These are phyloP conservation scores for Starmerella riodocensis DNA, from an alignment of 805 yeast species.

Conservation along the genomic window DNA sequence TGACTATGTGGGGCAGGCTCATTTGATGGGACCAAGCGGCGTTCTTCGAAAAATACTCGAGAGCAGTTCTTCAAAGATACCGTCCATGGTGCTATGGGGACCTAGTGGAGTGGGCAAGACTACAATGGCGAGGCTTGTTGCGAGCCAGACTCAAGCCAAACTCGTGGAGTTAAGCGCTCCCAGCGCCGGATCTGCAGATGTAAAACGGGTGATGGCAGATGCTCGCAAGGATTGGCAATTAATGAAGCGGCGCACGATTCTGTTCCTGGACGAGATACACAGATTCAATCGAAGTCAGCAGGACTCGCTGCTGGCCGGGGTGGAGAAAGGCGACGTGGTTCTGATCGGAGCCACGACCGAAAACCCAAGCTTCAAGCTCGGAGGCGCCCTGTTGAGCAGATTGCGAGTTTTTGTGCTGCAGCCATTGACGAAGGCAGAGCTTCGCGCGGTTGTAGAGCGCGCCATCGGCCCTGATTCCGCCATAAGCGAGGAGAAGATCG, in stretches of 20 bases:
- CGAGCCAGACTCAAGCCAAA: constrained; percentile 38
- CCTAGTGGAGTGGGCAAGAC: constrained; percentile 94
- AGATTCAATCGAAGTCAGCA: constrained; percentile 78
- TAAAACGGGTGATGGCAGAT: constrained; percentile 47
- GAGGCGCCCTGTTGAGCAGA: constrained; percentile 71
- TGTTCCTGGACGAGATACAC: constrained; percentile 89
- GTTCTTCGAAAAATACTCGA: constrained; percentile 51
- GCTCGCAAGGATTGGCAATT: constrained; percentile 35
- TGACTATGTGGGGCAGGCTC: constrained; percentile 76
- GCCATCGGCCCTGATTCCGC: constrained; percentile 46
- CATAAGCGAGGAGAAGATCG: constrained; percentile 43
- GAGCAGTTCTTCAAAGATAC: constrained; percentile 31
- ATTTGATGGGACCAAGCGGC: constrained; percentile 54
- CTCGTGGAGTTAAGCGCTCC: constrained; percentile 83
- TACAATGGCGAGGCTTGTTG: constrained; percentile 63
- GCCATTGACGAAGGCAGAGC: constrained; percentile 38
- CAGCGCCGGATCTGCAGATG: constrained; percentile 49
- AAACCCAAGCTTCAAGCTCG: constrained; percentile 72
- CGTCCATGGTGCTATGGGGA: constrained; percentile 86
- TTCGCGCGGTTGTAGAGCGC: constrained; percentile 39
- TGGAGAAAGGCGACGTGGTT: constrained; percentile 70
- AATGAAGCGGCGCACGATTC: constrained; percentile 44
- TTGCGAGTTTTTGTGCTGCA: constrained; percentile 66
- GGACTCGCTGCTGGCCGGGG: constrained; percentile 68
- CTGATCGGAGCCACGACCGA: constrained; percentile 97